Conservation (phyloP, 805 yeast genomes). For the Pichia membranifaciens region DNA sequence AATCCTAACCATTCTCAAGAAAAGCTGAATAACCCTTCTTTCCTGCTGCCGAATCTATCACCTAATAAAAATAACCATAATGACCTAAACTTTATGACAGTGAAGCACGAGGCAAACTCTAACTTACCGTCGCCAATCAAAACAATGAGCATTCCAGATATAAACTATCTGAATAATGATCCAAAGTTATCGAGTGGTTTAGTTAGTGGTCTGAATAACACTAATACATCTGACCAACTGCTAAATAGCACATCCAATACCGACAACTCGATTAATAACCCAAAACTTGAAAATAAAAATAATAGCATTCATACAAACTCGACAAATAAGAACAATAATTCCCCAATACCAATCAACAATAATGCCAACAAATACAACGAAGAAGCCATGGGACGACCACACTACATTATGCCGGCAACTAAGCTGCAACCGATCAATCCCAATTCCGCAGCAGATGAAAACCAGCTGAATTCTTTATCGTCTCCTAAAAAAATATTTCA, state of each 20-base stretch:
- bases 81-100: constrained; percentile 24
- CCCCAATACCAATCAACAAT: neutral
- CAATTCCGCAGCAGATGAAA: neutral
- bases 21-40: neutral
- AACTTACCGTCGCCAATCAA: constrained; percentile 15
- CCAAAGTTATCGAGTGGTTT: constrained; percentile 11
- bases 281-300: neutral
- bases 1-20: neutral
- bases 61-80: constrained; percentile 16
- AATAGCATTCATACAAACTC: neutral
- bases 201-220: constrained; percentile 18
- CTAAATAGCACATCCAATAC: neutral
- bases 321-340: neutral
- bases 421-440: neutral
- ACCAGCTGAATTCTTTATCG: neutral
- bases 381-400: constrained; percentile 6
- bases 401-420: constrained; percentile 1
- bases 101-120: constrained; percentile 1
- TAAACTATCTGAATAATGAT: constrained; percentile 8
- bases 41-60: neutral
- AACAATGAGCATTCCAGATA: constrained; percentile 18
- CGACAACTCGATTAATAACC: neutral
- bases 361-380: neutral
- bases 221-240: constrained; percentile 13
- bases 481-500: constrained; percentile 35